These are phyloP conservation scores for Diplodia intermedia DNA, from an alignment of 2,329 filamentous ascomycete genomes.

Conservation along the genomic window DNA sequence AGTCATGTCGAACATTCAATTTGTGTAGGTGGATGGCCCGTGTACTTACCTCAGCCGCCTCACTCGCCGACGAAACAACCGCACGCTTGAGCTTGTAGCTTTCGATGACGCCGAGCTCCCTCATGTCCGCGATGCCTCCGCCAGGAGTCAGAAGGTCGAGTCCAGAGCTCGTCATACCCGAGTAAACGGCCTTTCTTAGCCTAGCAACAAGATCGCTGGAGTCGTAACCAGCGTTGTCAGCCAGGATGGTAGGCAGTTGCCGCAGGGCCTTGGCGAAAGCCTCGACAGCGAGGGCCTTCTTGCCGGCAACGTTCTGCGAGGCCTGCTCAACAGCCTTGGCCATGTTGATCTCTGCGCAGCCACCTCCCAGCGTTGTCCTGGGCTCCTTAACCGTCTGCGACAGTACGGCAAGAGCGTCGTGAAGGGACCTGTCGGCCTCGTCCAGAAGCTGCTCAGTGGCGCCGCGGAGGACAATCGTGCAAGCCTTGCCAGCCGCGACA, in stretches of 20 bases:
- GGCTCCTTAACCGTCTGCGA: conserved; percentile 97
- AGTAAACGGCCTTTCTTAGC: conserved; percentile 91
- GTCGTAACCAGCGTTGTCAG: conserved; percentile 96
- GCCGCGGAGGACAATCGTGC: conserved; percentile 94
- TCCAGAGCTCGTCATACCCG: conserved; percentile 90
- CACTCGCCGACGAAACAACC: conserved; percentile 94
- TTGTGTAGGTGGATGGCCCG: background rate
- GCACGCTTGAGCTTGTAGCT: conserved; percentile 98
- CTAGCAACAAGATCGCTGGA: conserved; percentile 92
- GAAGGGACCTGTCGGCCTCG: conserved; percentile 93
- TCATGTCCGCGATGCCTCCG: conserved; percentile 94
- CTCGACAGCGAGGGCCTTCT: conserved; percentile 93
- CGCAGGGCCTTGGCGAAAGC: conserved; percentile 87
- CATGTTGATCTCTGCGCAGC: conserved; percentile 99
- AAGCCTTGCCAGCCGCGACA: conserved; percentile 90
- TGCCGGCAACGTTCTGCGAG: conserved; percentile 92
- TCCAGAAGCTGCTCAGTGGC: conserved; percentile 97
- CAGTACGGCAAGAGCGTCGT: conserved; percentile 93
- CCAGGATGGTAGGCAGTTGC: conserved; percentile 94
- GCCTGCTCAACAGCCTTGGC: conserved; percentile 95
- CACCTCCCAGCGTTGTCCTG: conserved; percentile 90
- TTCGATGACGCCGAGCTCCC: conserved; percentile 92
- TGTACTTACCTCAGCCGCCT: conserved; percentile 86
- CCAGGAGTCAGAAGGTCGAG: conserved; percentile 88
- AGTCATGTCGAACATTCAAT: conserved; percentile 37